Conservation (phyloP, 306 rosid genomes). For the Castanea mollissima region DNA sequence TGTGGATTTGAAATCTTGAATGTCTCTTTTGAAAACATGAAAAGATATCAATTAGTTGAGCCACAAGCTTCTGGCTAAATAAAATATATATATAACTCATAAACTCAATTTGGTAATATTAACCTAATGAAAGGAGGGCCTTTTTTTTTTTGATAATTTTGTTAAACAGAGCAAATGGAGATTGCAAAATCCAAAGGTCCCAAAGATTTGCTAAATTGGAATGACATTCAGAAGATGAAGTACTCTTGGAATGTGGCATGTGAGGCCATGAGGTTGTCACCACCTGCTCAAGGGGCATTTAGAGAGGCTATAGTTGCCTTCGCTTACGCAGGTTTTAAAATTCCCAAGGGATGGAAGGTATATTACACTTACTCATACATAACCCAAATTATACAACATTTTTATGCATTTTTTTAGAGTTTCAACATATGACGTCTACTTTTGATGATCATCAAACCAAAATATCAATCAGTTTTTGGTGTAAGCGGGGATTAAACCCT, state of each 20-base stretch:
- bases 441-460: no score
- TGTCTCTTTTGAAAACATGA: no score
- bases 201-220: conserved; percentile 23
- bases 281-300: background rate
- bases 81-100: no score
- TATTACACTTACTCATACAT: background rate
- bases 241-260: conserved; percentile 23
- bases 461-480: no score
- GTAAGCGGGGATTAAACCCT: fast-evolving
- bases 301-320: background rate
- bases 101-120: no score
- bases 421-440: no score
- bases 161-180: conserved; percentile 9
- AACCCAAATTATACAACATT: background rate
- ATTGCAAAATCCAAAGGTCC: conserved; percentile 16
- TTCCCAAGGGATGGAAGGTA: conserved; percentile 32
- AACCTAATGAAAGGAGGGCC: no score
- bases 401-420: no score
- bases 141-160: background rate
- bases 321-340: conserved; percentile 2
- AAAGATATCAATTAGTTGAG: no score
- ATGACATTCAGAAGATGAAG: conserved; percentile 28
- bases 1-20: no score
- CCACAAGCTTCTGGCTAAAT: no score
- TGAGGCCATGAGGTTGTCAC: conserved; percentile 17